A percentile compares a stretch with the other conserved stretches of the same genome.
These are phyloP conservation scores for Moricandia arvensis DNA, from an alignment of 345 rosid genomes.

Conservation along the genomic window DNA sequence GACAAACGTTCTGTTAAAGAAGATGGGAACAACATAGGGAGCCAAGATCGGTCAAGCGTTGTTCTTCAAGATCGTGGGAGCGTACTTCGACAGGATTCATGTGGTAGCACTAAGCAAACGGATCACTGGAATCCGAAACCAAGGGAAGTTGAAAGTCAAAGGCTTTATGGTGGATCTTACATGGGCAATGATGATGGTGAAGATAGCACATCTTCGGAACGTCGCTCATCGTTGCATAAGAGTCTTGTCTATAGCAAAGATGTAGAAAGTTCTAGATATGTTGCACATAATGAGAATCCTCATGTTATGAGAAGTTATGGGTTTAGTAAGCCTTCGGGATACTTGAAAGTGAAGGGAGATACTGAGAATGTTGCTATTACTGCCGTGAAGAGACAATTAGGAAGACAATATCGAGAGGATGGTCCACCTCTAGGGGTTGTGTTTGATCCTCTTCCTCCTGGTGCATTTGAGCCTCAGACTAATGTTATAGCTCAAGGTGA, in stretches of 20 bases:
- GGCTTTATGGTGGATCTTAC: conserved; percentile 47
- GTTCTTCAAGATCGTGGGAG: conserved; percentile 85
- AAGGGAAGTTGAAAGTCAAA: conserved; percentile 84
- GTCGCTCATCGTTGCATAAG: conserved; percentile 63
- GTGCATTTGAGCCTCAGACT: conserved; percentile 71
- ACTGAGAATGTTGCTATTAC: conserved; percentile 71
- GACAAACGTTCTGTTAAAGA: conserved; percentile 66
- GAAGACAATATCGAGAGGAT: conserved; percentile 71
- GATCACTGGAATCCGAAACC: conserved; percentile 58
- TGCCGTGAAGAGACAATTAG: conserved; percentile 82
- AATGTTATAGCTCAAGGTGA: conserved; percentile 55
- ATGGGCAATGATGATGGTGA: conserved; percentile 43
- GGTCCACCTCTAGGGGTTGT: conserved; percentile 77
- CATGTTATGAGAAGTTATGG: conserved; percentile 43
- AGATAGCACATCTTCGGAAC: conserved; percentile 77
- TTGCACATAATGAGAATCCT: conserved; percentile 42
- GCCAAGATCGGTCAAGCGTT: conserved; percentile 80
- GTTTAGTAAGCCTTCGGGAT: conserved; percentile 69
- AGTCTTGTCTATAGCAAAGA: conserved; percentile 44
- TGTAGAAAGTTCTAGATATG: conserved; percentile 40
- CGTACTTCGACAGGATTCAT: conserved; percentile 83
- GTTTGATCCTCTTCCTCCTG: conserved; percentile 83
- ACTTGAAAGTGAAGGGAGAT: conserved; percentile 75
- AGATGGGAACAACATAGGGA: conserved; percentile 54
- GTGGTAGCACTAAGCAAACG: conserved; percentile 89